Evolutionary conservation across 768 basidiomycete species (phyloP).

Genomic region (Serendipita vermifera): DNA sequence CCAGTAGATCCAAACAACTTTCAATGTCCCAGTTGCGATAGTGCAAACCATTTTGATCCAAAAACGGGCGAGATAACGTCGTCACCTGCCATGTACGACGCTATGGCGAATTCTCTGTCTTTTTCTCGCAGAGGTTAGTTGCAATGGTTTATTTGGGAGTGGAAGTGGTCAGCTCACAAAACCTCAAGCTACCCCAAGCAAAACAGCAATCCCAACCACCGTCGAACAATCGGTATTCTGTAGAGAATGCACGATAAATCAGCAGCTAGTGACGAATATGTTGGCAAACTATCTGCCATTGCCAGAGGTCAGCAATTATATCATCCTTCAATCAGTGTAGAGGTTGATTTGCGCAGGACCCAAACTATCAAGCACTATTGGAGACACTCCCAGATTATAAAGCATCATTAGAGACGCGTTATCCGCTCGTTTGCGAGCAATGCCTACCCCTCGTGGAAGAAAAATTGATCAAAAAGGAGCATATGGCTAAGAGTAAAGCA

Average conservation of each 20-base stretch:
- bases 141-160: background rate
- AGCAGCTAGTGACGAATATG: conserved; percentile 73
- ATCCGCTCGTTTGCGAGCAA: conserved; percentile 70
- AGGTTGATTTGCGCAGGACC: conserved; percentile 37
- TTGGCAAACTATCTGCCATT: conserved; percentile 80
- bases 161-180: background rate
- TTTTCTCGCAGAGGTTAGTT: background rate
- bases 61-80: background rate
- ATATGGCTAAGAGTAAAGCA: conserved; percentile 68
- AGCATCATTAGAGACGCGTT: conserved; percentile 60
- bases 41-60: background rate
- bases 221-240: conserved; percentile 40
- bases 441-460: conserved; percentile 75
- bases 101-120: background rate
- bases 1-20: background rate
- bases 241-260: conserved; percentile 83
- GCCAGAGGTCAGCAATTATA: conserved; percentile 44
- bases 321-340: background rate
- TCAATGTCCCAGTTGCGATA: background rate
- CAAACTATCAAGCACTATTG: conserved; percentile 52
- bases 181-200: conserved; percentile 10
- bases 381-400: conserved; percentile 58
- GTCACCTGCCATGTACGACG: conserved; percentile 3
- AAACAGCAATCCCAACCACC: background rate
- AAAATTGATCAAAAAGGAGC: conserved; percentile 61